phyloP scores from a whole-genome alignment of 345 rosid species.

The Salix caprea region DNA sequence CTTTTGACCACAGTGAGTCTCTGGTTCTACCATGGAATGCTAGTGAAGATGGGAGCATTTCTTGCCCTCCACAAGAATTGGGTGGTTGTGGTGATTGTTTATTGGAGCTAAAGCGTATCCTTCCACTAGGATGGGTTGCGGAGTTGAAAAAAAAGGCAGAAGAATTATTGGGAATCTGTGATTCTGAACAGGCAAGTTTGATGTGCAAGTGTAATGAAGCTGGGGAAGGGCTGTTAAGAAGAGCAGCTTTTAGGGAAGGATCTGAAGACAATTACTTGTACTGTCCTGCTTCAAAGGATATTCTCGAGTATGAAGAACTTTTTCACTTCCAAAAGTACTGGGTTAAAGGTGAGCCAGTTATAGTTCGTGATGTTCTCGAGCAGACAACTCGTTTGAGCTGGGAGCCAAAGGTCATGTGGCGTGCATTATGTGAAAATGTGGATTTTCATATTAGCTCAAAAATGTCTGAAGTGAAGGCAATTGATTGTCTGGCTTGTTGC shows the following conservation, averaged over 20 bases:
- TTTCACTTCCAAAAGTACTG: constrained; percentile 58
- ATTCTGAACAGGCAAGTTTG: constrained; percentile 12
- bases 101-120: constrained; percentile 64
- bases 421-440: constrained; percentile 59
- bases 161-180: constrained; percentile 25
- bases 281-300: constrained; percentile 42
- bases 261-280: constrained; percentile 59
- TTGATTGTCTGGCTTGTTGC: constrained; percentile 72
- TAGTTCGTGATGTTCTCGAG: constrained; percentile 55
- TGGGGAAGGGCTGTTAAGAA: constrained; percentile 23
- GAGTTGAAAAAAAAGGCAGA: constrained; percentile 43
- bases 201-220: constrained; percentile 17
- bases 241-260: constrained; percentile 56
- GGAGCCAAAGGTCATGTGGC: constrained; percentile 98
- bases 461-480: constrained; percentile 63
- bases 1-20: constrained; percentile 24
- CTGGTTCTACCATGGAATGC: constrained; percentile 37
- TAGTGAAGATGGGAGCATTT: constrained; percentile 49
- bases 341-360: constrained; percentile 80
- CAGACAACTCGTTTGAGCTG: constrained; percentile 68
- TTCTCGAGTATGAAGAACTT: constrained; percentile 40
- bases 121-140: constrained; percentile 46
- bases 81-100: constrained; percentile 71
- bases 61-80: constrained; percentile 56
- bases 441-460: constrained; percentile 39